Evolutionary conservation across 2,329 filamentous ascomycete genomes (phyloP).

Genomic region (Stemphylium vesicarium): DNA sequence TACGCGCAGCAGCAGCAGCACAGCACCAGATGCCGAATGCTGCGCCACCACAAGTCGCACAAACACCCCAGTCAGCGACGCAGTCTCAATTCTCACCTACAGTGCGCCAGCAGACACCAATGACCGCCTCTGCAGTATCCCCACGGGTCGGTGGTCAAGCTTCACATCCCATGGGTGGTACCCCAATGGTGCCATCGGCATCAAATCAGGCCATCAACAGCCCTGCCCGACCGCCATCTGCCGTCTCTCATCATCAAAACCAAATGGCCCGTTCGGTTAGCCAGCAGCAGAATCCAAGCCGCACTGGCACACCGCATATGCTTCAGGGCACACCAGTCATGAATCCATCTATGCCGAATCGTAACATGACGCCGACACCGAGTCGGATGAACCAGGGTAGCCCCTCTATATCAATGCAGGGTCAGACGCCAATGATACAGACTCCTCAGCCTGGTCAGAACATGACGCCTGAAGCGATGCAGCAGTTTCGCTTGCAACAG

Average conservation of each 20-base stretch:
- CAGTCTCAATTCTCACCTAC: conserved; percentile 71
- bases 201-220: conserved; percentile 49
- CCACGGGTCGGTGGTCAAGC: conserved; percentile 45
- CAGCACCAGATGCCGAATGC: conserved; percentile 38
- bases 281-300: conserved; percentile 49
- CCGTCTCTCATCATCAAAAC: conserved; percentile 47
- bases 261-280: conserved; percentile 48
- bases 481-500: conserved; percentile 36
- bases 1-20: conserved; percentile 46
- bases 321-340: conserved; percentile 48
- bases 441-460: conserved; percentile 41
- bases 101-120: conserved; percentile 54
- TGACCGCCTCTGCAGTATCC: conserved; percentile 51
- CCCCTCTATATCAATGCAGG: conserved; percentile 42
- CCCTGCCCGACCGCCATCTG: conserved; percentile 47
- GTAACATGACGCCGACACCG: conserved; percentile 50
- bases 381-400: conserved; percentile 47
- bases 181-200: conserved; percentile 52
- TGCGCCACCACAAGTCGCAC: conserved; percentile 33
- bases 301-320: conserved; percentile 49
- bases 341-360: conserved; percentile 45
- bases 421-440: conserved; percentile 45
- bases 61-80: conserved; percentile 59
- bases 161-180: conserved; percentile 50
- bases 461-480: conserved; percentile 46